These are phyloP conservation scores for Chondrus crispus DNA, from an alignment of 23 red algal species.

Conservation along the genomic window DNA sequence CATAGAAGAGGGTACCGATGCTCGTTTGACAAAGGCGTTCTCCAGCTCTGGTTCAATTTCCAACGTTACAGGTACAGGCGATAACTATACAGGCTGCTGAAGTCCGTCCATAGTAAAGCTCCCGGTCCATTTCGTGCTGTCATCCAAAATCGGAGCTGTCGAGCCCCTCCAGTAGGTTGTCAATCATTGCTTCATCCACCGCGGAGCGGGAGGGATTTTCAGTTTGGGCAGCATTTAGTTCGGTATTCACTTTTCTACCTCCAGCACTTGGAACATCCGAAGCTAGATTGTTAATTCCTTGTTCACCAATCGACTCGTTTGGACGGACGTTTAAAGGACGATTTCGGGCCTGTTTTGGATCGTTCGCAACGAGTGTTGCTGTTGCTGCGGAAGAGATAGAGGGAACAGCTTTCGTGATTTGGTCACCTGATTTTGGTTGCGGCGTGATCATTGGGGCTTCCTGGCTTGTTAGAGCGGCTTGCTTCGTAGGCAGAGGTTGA, in stretches of 20 bases:
- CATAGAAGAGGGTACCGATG: conserved; percentile 79
- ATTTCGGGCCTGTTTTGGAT: background rate
- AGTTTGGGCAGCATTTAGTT: background rate
- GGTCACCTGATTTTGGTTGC: no score
- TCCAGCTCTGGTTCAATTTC: conserved; percentile 94
- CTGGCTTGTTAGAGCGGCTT: no score
- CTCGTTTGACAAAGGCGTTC: conserved; percentile 82
- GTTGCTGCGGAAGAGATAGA: no score
- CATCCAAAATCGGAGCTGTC: background rate
- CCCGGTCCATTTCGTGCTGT: no score
- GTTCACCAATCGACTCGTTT: background rate
- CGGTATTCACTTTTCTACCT: background rate
- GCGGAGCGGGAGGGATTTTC: background rate
- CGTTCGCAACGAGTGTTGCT: background rate
- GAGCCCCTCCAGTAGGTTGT: background rate
- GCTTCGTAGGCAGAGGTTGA: no score
- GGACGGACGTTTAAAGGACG: background rate
- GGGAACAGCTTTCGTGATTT: no score
- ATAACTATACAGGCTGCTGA: conserved; percentile 35
- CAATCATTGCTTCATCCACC: background rate
- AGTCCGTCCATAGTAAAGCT: no score
- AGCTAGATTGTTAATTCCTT: background rate
- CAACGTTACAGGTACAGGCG: conserved; percentile 70
- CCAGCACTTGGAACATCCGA: background rate
- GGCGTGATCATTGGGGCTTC: no score